These are phyloP conservation scores for Fusarium sacchari DNA, from an alignment of 2,329 filamentous ascomycete species.

Conservation along the genomic window DNA sequence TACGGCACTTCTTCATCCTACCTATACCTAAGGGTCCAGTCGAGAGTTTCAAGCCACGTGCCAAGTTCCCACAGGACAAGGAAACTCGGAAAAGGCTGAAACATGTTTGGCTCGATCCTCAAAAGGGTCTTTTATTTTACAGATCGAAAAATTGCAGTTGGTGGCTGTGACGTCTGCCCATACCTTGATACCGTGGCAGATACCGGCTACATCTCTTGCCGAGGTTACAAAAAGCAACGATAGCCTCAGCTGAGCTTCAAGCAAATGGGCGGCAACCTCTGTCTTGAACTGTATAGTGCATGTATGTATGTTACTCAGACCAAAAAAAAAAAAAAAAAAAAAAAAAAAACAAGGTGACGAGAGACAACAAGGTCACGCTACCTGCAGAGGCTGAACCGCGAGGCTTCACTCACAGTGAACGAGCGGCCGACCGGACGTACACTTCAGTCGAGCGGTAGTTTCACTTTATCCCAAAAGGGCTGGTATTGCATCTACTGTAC, in stretches of 20 bases:
- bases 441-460: not conserved
- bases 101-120: not conserved
- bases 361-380: not conserved
- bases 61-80: not conserved
- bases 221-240: not conserved
- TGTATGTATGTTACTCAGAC: no score
- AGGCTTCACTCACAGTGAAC: not conserved
- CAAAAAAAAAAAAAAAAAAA: no score
- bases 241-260: not conserved
- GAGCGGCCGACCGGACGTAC: not conserved
- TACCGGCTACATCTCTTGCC: not conserved
- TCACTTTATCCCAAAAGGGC: not conserved
- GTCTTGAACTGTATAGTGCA: not conserved
- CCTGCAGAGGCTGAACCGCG: not conserved
- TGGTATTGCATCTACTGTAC: not conserved
- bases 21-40: no score
- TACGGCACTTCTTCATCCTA: not conserved
- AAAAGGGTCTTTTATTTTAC: not conserved
- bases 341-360: not conserved
- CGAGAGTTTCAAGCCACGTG: constrained; percentile 9
- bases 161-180: not conserved
- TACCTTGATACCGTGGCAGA: not conserved
- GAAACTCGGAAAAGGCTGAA: not conserved
- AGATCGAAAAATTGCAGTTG: not conserved
- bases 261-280: not conserved